phyloP scores from a whole-genome alignment of 139 green algal genomes.

The Axilococcus clingmanii region DNA sequence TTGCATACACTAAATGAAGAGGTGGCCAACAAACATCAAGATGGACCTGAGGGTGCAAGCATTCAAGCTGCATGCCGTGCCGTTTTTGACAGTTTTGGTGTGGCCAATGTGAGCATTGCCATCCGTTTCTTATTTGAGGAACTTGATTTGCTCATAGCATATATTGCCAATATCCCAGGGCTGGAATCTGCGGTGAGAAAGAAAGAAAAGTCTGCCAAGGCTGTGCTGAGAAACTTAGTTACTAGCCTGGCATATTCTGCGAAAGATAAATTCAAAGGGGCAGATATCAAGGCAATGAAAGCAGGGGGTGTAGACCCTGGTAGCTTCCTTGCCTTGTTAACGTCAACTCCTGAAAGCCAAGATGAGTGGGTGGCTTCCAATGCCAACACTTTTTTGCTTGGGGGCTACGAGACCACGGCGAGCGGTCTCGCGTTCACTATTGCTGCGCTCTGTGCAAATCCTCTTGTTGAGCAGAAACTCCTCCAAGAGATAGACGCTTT shows the following conservation, averaged over 20 bases:
- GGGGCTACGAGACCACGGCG: slow-evolving; percentile 11
- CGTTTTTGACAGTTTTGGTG: not conserved
- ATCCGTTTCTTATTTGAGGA: not conserved
- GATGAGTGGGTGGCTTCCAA: not conserved
- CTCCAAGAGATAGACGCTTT: slow-evolving; percentile 23
- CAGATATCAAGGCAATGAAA: not conserved
- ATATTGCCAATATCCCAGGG: not conserved
- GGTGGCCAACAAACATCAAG: no score
- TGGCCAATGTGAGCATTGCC: not conserved
- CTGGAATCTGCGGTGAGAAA: not conserved
- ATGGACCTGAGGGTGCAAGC: not conserved
- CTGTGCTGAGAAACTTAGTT: no score
- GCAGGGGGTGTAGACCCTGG: not conserved
- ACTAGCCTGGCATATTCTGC: not conserved
- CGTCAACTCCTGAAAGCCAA: not conserved
- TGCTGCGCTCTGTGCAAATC: slow-evolving; percentile 16
- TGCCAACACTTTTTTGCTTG: not conserved
- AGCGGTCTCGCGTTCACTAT: slow-evolving; percentile 19
- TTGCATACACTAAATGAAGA: not conserved
- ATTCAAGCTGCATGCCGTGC: not conserved
- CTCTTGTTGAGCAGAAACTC: slow-evolving; percentile 10
- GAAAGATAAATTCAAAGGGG: not conserved
- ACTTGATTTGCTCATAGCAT: not conserved
- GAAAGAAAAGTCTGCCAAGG: not conserved
- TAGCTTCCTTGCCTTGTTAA: not conserved